phyloP scores from a whole-genome alignment of 352 stramenopile species.

The Halophytophthora polymorphica region DNA sequence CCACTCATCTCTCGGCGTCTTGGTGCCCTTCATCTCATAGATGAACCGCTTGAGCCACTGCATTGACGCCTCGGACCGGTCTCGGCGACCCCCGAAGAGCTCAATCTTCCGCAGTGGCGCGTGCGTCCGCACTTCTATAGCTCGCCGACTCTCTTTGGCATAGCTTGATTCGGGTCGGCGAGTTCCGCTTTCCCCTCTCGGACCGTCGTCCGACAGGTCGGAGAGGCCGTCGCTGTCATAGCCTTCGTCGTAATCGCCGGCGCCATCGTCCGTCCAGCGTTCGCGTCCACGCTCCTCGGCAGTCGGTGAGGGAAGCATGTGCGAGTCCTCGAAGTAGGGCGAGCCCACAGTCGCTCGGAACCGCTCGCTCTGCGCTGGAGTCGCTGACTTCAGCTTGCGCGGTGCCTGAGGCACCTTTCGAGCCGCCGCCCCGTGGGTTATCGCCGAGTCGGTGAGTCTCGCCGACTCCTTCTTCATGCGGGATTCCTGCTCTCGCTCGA shows the following conservation, averaged over 20 bases:
- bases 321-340: slow-evolving; percentile 6
- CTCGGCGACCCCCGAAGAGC: neutral
- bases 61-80: slow-evolving; percentile 7
- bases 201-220: no score
- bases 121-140: neutral
- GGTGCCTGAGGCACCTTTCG: neutral
- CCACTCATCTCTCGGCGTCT: neutral
- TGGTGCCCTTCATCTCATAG: slow-evolving; percentile 11
- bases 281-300: neutral
- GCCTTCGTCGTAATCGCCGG: neutral
- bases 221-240: no score
- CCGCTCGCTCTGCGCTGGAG: no score
- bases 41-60: slow-evolving; percentile 5
- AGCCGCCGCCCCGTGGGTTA: no score
- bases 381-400: neutral
- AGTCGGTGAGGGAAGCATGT: slow-evolving; percentile 1
- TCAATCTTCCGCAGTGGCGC: neutral
- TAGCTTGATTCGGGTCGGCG: neutral
- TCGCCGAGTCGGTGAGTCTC: no score
- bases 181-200: no score
- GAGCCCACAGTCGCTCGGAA: neutral
- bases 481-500: neutral
- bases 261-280: neutral
- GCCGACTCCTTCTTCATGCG: no score
- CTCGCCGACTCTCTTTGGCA: neutral